Conservation (phyloP, 805 yeast genomes). For the Cyberlindnera nakhonratchasimensis region DNA sequence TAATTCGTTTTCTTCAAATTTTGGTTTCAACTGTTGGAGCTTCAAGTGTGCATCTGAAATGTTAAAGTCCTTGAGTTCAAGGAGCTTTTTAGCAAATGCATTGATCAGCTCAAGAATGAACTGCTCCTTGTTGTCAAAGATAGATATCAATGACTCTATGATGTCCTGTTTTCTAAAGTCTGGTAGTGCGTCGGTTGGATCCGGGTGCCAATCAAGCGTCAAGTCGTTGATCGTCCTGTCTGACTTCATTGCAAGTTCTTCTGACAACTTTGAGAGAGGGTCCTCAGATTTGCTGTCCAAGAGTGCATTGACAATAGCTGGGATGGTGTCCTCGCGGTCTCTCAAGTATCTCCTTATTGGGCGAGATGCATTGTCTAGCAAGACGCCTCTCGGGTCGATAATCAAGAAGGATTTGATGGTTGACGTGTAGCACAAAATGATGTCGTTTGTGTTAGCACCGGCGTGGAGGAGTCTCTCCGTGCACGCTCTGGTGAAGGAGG, state of each 20-base stretch:
- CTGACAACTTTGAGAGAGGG: slow-evolving; percentile 49
- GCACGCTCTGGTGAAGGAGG: slow-evolving; percentile 45
- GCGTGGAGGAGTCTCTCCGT: slow-evolving; percentile 59
- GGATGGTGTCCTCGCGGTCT: slow-evolving; percentile 70
- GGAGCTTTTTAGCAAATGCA: slow-evolving; percentile 55
- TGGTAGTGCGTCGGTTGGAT: slow-evolving; percentile 87
- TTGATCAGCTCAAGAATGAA: slow-evolving; percentile 63
- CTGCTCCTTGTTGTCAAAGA: slow-evolving; percentile 65
- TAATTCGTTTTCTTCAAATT: slow-evolving; percentile 67
- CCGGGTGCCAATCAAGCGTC: slow-evolving; percentile 67
- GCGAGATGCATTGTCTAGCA: slow-evolving; percentile 71
- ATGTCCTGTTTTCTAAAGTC: slow-evolving; percentile 72
- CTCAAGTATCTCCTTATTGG: slow-evolving; percentile 72
- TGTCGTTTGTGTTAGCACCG: slow-evolving; percentile 74
- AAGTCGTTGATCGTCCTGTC: slow-evolving; percentile 17
- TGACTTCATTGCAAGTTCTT: slow-evolving; percentile 40
- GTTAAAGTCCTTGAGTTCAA: slow-evolving; percentile 35
- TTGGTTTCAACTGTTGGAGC: slow-evolving; percentile 51
- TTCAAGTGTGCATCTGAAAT: slow-evolving; percentile 39
- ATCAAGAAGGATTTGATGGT: slow-evolving; percentile 68
- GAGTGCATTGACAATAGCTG: slow-evolving; percentile 67
- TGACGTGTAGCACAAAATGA: slow-evolving; percentile 64
- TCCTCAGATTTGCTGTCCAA: slow-evolving; percentile 35
- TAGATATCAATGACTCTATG: slow-evolving; percentile 65
- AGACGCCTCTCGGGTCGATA: slow-evolving; percentile 84